A percentile compares a stretch with the other conserved stretches of the same genome.
Conservation (phyloP, 1,284 basidiomycete genomes). For the Puccinia novopanici region DNA sequence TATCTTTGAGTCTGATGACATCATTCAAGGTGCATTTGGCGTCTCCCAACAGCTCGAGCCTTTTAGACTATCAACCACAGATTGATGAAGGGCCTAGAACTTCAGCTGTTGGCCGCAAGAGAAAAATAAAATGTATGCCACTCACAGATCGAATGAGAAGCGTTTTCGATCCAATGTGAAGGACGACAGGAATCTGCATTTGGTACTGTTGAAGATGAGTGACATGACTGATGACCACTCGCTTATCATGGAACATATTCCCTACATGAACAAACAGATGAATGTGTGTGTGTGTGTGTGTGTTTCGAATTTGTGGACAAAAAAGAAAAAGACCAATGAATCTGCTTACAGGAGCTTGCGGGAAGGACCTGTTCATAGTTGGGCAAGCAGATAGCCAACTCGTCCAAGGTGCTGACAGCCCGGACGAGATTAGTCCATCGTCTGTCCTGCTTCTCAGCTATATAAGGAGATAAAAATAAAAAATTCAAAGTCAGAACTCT, state of each 20-base stretch:
- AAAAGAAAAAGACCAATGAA: background rate
- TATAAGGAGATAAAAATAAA: background rate
- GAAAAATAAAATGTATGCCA: background rate
- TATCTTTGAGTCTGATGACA: constrained; percentile 65
- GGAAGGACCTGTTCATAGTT: constrained; percentile 52
- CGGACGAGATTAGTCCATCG: constrained; percentile 36
- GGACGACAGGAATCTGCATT: constrained; percentile 52
- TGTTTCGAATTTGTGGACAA: background rate
- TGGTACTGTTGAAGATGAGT: constrained; percentile 52
- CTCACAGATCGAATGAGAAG: constrained; percentile 59
- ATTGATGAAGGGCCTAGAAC: background rate
- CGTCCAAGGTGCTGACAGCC: constrained; percentile 49
- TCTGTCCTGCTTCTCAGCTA: constrained; percentile 37
- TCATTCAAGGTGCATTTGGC: constrained; percentile 57
- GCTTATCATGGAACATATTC: constrained; percentile 50
- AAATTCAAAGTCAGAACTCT: constrained; percentile 2
- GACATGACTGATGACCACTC: constrained; percentile 50
- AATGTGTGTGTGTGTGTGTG: background rate
- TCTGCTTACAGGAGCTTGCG: constrained; percentile 41
- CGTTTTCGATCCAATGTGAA: constrained; percentile 51
- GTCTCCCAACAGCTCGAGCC: constrained; percentile 51
- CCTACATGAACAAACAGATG: background rate
- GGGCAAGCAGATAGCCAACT: constrained; percentile 39
- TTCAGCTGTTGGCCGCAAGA: background rate
- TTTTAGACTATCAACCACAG: constrained; percentile 38